Conservation (phyloP, 2,329 filamentous ascomycete genomes). For the Aspergillus neoniger region DNA sequence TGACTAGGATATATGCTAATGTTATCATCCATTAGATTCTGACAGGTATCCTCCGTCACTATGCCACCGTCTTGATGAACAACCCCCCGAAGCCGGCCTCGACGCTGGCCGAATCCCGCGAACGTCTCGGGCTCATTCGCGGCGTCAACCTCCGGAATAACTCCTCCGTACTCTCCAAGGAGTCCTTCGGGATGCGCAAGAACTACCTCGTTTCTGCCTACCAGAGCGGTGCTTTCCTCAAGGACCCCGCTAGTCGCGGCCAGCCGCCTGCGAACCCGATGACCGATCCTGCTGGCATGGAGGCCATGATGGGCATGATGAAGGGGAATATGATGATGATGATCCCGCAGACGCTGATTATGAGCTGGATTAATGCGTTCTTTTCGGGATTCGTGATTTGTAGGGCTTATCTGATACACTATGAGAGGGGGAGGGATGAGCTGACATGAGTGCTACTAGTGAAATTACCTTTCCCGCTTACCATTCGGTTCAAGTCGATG, state of each 20-base stretch:
- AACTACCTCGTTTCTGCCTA: conserved; percentile 77
- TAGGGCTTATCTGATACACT: conserved; percentile 49
- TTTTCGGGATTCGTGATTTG: conserved; percentile 98
- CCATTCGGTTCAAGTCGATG: conserved; percentile 99
- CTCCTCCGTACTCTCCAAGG: conserved; percentile 74
- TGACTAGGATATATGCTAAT: not conserved
- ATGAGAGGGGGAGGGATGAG: not conserved
- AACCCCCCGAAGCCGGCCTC: conserved; percentile 76
- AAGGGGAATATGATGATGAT: conserved; percentile 99
- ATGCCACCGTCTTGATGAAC: conserved; percentile 88
- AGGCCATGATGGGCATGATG: conserved; percentile 99
- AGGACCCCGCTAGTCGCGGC: conserved; percentile 81
- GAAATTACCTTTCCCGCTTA: conserved; percentile 96
- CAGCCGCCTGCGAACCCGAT: conserved; percentile 91
- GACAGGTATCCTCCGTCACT: conserved; percentile 94
- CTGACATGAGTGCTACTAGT: conserved; percentile 55
- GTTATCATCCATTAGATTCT: conserved; percentile 61
- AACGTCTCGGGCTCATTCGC: conserved; percentile 81
- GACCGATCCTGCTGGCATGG: conserved; percentile 94
- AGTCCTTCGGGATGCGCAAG: conserved; percentile 78
- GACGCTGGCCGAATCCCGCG: conserved; percentile 63
- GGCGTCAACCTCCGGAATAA: conserved; percentile 84
- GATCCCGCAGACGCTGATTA: conserved; percentile 96
- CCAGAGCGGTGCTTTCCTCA: conserved; percentile 83
- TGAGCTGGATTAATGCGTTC: conserved; percentile 99